Percentiles rank a stretch among this genome's conserved stretches.
Evolutionary conservation across 2,329 filamentous ascomycete species (phyloP).

Genomic region (Knufia petricola): DNA sequence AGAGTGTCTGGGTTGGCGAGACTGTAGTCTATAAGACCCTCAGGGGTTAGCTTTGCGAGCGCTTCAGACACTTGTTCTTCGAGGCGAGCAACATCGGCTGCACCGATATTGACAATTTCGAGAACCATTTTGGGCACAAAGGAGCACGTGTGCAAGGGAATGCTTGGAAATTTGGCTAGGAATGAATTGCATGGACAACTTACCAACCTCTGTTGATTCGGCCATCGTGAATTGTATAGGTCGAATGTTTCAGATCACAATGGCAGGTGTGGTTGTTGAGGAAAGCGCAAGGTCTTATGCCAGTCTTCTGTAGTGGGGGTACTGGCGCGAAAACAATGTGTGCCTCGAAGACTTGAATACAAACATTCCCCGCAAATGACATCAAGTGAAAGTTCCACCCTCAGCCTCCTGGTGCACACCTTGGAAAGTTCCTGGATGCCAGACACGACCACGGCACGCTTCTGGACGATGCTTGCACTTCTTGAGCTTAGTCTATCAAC

Average conservation of each 20-base stretch:
- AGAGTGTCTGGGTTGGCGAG: constrained; percentile 88
- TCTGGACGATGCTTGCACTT: neutral
- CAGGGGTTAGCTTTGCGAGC: constrained; percentile 1
- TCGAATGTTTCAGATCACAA: neutral
- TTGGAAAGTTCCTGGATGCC: too few species aligned
- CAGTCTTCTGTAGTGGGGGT: too few species aligned
- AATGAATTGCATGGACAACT: neutral
- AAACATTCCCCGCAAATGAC: neutral
- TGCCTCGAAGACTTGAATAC: neutral
- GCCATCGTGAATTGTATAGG: constrained; percentile 1
- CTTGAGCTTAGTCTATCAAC: neutral
- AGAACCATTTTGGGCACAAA: neutral
- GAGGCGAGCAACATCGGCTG: neutral
- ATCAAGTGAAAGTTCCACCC: neutral
- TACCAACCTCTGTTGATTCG: constrained; percentile 7
- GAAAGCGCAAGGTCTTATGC: neutral
- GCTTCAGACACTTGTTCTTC: neutral
- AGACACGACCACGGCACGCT: neutral
- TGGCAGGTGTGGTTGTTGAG: neutral
- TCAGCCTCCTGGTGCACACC: too few species aligned
- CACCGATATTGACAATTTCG: neutral
- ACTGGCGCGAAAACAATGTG: too few species aligned
- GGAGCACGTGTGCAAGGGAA: neutral
- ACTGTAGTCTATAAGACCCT: constrained; percentile 58
- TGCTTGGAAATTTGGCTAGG: neutral